These are phyloP conservation scores for Scheffersomyces illinoinensis DNA, from an alignment of 1,139 yeast species.

Conservation along the genomic window DNA sequence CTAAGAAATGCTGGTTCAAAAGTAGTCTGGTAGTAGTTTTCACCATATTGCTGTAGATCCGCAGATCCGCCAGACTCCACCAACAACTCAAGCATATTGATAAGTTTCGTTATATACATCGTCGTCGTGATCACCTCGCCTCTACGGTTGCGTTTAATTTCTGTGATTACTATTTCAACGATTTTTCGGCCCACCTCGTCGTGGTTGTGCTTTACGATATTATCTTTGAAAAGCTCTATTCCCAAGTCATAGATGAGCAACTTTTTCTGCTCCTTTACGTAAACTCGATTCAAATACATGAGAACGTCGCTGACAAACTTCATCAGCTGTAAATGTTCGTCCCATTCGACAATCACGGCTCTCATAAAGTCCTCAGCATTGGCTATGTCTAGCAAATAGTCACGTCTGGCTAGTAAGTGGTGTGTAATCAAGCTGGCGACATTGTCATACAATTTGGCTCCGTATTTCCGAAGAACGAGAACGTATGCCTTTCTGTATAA, in stretches of 20 bases:
- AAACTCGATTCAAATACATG: conserved; percentile 85
- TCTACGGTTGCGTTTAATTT: conserved; percentile 59
- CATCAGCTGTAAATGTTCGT: conserved; percentile 73
- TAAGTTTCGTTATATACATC: conserved; percentile 57
- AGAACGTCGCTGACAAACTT: conserved; percentile 81
- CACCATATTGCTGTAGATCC: conserved; percentile 33
- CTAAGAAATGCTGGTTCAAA: conserved; percentile 69
- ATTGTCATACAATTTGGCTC: conserved; percentile 66
- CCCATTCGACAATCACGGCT: conserved; percentile 61
- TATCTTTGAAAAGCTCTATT: conserved; percentile 48
- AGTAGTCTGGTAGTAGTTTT: conserved; percentile 58
- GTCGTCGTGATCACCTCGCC: conserved; percentile 61
- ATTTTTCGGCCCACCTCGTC: conserved; percentile 54
- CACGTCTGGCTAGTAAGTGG: conserved; percentile 45
- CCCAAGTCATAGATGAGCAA: conserved; percentile 79
- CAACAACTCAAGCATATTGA: conserved; percentile 67
- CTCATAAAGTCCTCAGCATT: conserved; percentile 43
- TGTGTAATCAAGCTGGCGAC: conserved; percentile 52
- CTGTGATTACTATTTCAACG: conserved; percentile 52
- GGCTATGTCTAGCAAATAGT: conserved; percentile 18
- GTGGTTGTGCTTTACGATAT: conserved; percentile 39
- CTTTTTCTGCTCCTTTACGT: conserved; percentile 69
- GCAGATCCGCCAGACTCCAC: conserved; percentile 42
- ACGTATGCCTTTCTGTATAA: conserved; percentile 82
- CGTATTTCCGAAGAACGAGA: conserved; percentile 73